Base-by-base conservation (phyloP, 805 yeast species). In the Cyberlindnera euphorbiiphila region DNA sequence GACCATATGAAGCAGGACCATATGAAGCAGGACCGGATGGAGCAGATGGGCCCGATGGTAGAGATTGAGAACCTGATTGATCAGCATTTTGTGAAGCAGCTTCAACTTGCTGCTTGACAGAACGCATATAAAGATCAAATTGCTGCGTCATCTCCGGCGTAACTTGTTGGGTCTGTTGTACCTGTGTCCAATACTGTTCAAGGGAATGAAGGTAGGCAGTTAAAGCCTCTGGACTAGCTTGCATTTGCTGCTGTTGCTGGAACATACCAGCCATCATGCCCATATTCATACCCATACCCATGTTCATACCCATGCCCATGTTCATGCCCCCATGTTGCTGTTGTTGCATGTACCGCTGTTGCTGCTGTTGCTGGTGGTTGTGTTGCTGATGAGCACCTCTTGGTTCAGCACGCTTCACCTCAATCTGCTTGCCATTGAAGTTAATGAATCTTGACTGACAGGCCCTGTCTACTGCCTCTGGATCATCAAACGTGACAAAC, bases 401-500 rank as follows among this genome's bases (percentile, higher is more conserved):
- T 51, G 91, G 89, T 57, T 81, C 89, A 4, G 93, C 93, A 58
- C 87, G 74, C 56, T 84, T 84, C 44, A 84, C 85, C 61, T 84
- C 93, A 76, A 84, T 81, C 39, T 81, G 72, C 54, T 83, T 85
- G 32, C 95, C 96, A 56, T 87, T 88, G 53, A 91, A 79, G 40
- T 80, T 78, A 47, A 91, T 74, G 56, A 78, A 87, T 61, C 83
- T 84, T 60, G 82, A 83, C 41, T 79, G 82, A 38, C 93, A 80
- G 38, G 86, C 95, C 50, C 79, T 72, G 54, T 89, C 97, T 30
- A 91, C 96, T 12, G 96, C 96, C 31, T 83, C 89, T 16, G 95
- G 94, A 14, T 94, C 77, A 56, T 91, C 98, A 64, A 84, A 91
- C 11, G 98, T 91, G 46, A 91, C 88, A 61, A 91, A 91, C 1